phyloP scores from a whole-genome alignment of 305 asterid species.

The Fraxinus baroniana region DNA sequence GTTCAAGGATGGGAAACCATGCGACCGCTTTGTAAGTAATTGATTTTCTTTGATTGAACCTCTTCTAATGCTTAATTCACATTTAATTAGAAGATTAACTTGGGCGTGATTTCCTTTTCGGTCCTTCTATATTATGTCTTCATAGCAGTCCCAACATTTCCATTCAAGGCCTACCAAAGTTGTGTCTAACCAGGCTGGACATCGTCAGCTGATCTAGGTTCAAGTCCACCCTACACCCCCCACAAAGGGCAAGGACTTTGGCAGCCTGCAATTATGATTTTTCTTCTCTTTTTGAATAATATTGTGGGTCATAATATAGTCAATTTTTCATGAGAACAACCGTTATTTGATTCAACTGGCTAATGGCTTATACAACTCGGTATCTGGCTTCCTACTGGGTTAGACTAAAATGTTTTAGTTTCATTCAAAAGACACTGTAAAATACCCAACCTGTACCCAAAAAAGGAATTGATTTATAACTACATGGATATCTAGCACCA shows the following conservation, averaged over 20 bases:
- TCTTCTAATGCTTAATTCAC: constrained; percentile 6
- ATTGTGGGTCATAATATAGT: neutral
- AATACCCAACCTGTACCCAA: neutral
- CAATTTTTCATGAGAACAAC: neutral
- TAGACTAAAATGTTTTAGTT: neutral
- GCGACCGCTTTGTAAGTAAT: constrained; percentile 82
- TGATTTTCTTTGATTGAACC: constrained; percentile 12
- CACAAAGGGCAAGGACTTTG: neutral
- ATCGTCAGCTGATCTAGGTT: neutral
- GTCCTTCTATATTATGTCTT: neutral
- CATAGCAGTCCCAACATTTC: neutral
- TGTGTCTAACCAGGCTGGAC: neutral
- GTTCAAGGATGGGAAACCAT: constrained; percentile 81
- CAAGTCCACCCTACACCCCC: neutral
- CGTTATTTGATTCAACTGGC: neutral
- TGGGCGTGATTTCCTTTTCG: neutral
- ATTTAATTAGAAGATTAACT: neutral
- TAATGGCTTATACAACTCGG: neutral
- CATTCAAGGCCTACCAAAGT: neutral
- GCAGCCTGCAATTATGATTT: neutral
- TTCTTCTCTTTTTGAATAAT: neutral
- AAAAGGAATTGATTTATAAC: neutral
- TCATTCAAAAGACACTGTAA: neutral
- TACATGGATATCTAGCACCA: neutral
- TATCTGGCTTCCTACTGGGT: neutral